Evolutionary conservation across 2,329 filamentous ascomycete genomes (phyloP).

Genomic region (Cercospora citrullina): DNA sequence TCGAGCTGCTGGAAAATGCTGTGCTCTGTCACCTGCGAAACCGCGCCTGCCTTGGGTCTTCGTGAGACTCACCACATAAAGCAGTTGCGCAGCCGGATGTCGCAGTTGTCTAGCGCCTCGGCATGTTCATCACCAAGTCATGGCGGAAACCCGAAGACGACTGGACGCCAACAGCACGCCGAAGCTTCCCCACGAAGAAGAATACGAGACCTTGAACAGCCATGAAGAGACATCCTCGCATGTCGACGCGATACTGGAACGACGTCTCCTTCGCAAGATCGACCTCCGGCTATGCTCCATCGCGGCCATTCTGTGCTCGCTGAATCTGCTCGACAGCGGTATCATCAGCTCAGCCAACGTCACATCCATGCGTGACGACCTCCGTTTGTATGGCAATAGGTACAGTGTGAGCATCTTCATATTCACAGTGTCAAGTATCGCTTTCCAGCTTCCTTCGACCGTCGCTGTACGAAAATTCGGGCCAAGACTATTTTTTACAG

Average conservation of each 20-base stretch:
- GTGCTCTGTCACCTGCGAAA: background rate
- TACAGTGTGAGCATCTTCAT: conserved; percentile 73
- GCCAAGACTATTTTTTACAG: conserved; percentile 62
- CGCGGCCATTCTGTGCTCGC: conserved; percentile 67
- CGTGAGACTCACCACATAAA: background rate
- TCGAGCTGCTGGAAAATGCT: background rate
- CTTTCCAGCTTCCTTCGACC: conserved; percentile 68
- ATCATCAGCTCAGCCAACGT: conserved; percentile 70
- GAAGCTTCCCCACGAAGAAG: background rate
- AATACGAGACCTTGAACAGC: background rate
- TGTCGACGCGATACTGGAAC: conserved; percentile 35
- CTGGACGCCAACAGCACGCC: background rate
- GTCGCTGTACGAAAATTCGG: conserved; percentile 65
- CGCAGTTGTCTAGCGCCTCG: background rate
- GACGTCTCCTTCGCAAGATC: conserved; percentile 60
- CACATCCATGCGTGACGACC: conserved; percentile 65
- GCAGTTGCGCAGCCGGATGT: background rate
- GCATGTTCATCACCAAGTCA: background rate
- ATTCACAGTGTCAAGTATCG: conserved; percentile 67
- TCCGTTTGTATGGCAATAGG: conserved; percentile 63
- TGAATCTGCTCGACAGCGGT: conserved; percentile 69
- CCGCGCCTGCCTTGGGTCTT: background rate
- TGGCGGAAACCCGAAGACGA: background rate
- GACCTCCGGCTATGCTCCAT: conserved; percentile 70
- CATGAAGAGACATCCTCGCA: background rate